Percentiles rank a stretch among this genome's conserved stretches.
These are phyloP conservation scores for Nissolia schottii DNA, from an alignment of 306 rosid genomes.

Conservation along the genomic window DNA sequence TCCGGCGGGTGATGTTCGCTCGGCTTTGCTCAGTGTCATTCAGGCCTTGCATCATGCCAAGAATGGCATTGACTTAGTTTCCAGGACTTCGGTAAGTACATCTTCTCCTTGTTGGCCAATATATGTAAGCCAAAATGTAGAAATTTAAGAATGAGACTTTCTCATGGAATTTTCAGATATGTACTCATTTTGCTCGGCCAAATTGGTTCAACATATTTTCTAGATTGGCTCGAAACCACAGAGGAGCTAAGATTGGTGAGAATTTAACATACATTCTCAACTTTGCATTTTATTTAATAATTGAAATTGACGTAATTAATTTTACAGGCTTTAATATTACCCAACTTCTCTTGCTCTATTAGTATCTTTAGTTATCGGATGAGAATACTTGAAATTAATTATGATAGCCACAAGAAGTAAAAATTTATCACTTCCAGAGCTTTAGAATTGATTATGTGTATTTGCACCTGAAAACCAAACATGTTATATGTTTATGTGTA, in stretches of 20 bases:
- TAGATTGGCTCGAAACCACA: conserved; percentile 59
- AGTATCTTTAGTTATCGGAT: too few species aligned
- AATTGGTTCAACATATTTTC: conserved; percentile 77
- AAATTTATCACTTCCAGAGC: too few species aligned
- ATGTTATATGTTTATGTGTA: too few species aligned
- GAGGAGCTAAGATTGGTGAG: conserved; percentile 75
- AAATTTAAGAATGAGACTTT: neutral
- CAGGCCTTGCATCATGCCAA: conserved; percentile 65
- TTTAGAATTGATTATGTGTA: too few species aligned
- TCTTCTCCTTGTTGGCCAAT: conserved; percentile 18
- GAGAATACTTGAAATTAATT: too few species aligned
- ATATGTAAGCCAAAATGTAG: neutral
- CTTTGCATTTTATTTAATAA: neutral
- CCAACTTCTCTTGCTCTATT: neutral
- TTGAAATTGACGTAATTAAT: neutral
- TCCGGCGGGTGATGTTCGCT: conserved; percentile 68
- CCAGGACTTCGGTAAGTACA: conserved; percentile 62
- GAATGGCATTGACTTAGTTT: conserved; percentile 68
- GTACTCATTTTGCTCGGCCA: conserved; percentile 74
- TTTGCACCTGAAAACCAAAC: too few species aligned
- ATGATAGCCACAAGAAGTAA: too few species aligned
- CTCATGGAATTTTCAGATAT: conserved; percentile 44
- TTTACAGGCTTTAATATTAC: neutral
- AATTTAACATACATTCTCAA: neutral
- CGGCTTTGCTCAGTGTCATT: conserved; percentile 61